Percentiles rank a stretch among this genome's conserved stretches.
These are phyloP conservation scores for Vitis vinifera DNA, from an alignment of 164 flowering plant genomes.

Conservation along the genomic window ASM3070453v1 NC_081805.1:7330001-7330500, in stretches of 20 bases:
- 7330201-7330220: background rate
- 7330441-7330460: too few species aligned
- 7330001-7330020: slow-evolving; percentile 14
- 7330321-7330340: too few species aligned
- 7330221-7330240: background rate
- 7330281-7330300: too few species aligned
- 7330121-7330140: slow-evolving; percentile 78
- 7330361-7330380: too few species aligned
- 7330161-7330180: slow-evolving; percentile 74
- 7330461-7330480: too few species aligned
- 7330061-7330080: background rate
- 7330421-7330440: too few species aligned
- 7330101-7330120: slow-evolving; percentile 81
- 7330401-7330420: too few species aligned
- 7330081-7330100: slow-evolving; percentile 83
- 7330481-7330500: too few species aligned
- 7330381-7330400: too few species aligned
- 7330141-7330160: slow-evolving; percentile 78
- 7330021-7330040: background rate
- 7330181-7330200: background rate
- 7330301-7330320: too few species aligned
- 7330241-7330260: background rate
- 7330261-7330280: background rate
- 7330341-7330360: too few species aligned
- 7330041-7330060: background rate